A percentile compares a stretch with the other conserved stretches of the same genome.
phyloP scores from a whole-genome alignment of 371 early-diverging fungal species.

The Mycotypha africana region DNA sequence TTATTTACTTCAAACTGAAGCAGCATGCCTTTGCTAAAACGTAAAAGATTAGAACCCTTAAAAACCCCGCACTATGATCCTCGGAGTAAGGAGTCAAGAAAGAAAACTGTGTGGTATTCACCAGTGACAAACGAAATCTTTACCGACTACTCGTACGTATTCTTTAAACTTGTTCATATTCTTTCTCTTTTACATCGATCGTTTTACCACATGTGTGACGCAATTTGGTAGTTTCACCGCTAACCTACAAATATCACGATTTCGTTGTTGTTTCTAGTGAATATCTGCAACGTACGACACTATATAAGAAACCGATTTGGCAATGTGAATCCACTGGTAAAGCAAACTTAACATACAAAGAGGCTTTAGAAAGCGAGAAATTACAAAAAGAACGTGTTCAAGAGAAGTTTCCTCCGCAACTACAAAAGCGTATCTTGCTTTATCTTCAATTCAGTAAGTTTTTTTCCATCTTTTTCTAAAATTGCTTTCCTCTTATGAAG shows the following conservation, averaged over 20 bases:
- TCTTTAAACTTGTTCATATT: background rate
- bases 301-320: slow-evolving; percentile 75
- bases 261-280: no score
- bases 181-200: background rate
- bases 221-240: slow-evolving; percentile 2
- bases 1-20: background rate
- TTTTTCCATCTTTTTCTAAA: background rate
- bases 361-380: slow-evolving; percentile 75
- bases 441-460: slow-evolving; percentile 67
- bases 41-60: slow-evolving; percentile 41
- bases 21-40: slow-evolving; percentile 56
- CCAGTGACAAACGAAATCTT: slow-evolving; percentile 81
- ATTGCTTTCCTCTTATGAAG: no score
- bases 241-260: no score
- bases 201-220: slow-evolving; percentile 1
- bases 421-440: slow-evolving; percentile 58
- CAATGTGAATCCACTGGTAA: slow-evolving; percentile 77
- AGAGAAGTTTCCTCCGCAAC: slow-evolving; percentile 61
- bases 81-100: slow-evolving; percentile 34
- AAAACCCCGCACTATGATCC: slow-evolving; percentile 38
- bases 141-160: slow-evolving; percentile 67
- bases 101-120: slow-evolving; percentile 70
- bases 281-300: slow-evolving; percentile 60
- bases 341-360: slow-evolving; percentile 66
- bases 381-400: slow-evolving; percentile 49